phyloP scores from a whole-genome alignment of 345 rosid species.

The rapeseed (Brassica napus) region DNA sequence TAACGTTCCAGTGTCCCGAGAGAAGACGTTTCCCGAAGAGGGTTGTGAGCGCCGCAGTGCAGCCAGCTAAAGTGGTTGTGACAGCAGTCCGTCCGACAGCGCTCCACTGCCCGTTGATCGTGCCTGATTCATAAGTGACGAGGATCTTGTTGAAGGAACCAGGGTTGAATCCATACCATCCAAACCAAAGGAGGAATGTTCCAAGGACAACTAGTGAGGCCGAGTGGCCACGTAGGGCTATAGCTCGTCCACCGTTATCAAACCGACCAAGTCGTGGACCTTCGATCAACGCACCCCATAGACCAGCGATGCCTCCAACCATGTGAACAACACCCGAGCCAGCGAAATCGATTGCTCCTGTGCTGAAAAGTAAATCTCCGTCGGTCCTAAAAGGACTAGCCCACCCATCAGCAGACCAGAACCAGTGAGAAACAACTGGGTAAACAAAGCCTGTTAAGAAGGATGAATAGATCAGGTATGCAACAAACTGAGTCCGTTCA shows the following conservation, averaged over 20 bases:
- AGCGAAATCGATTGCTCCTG: neutral
- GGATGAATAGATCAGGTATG: conserved; percentile 51
- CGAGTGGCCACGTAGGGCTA: neutral
- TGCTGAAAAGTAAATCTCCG: neutral
- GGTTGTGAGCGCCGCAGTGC: neutral
- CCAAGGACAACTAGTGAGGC: neutral
- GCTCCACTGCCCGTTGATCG: neutral
- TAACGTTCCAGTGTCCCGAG: neutral
- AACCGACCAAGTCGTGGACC: neutral
- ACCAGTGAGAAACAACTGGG: conserved; percentile 41
- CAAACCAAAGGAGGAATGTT: neutral
- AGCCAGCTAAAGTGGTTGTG: neutral
- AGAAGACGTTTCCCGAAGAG: neutral
- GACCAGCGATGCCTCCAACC: neutral
- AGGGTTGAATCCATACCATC: neutral
- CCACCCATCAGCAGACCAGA: neutral
- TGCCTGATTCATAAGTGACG: neutral
- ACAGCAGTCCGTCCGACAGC: neutral
- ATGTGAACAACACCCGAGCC: neutral
- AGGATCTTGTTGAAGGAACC: neutral
- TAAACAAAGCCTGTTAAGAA: conserved; percentile 52
- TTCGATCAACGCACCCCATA: neutral
- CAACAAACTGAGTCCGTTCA: conserved; percentile 84
- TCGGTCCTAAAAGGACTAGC: neutral
- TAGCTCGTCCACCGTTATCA: neutral